These are phyloP conservation scores for Lentinula novae-zelandiae DNA, from an alignment of 1,284 basidiomycete genomes.

Conservation along the genomic window DNA sequence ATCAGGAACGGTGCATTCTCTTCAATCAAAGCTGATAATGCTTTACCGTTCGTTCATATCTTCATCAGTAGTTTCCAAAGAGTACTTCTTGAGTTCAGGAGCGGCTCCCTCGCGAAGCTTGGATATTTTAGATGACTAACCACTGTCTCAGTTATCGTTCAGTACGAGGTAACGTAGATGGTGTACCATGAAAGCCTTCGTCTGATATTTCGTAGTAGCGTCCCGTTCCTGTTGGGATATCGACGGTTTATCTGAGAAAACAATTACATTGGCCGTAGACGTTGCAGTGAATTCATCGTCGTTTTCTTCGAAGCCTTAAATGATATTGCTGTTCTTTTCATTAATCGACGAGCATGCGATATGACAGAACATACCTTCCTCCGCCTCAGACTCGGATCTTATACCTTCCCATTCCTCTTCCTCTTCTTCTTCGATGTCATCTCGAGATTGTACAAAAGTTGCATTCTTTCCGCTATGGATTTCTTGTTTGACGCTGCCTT, in stretches of 20 bases:
- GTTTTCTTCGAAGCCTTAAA: constrained; percentile 32
- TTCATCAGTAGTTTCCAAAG: constrained; percentile 25
- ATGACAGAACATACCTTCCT: constrained; percentile 10
- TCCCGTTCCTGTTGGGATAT: constrained; percentile 12
- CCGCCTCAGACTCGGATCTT: constrained; percentile 11
- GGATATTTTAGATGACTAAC: constrained; percentile 72
- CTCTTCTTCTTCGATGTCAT: constrained; percentile 20
- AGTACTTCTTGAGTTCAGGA: constrained; percentile 13
- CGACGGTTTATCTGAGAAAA: constrained; percentile 47
- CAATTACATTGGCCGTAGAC: constrained; percentile 40
- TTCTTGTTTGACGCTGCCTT: constrained; percentile 18
- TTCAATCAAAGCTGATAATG: neutral
- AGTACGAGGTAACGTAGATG: neutral
- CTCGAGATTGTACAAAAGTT: constrained; percentile 11
- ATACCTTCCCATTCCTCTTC: constrained; percentile 32
- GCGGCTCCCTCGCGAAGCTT: constrained; percentile 43
- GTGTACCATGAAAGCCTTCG: constrained; percentile 71
- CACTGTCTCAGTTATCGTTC: neutral
- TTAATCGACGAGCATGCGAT: constrained; percentile 7
- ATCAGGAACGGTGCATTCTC: neutral
- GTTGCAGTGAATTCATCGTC: constrained; percentile 39
- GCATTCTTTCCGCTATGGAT: constrained; percentile 21
- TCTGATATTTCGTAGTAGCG: constrained; percentile 35
- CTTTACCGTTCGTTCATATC: constrained; percentile 45
- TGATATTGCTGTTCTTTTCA: neutral